Base-by-base conservation (phyloP, 345 rosid genomes). In the Citrus cavaleriei region DNA sequence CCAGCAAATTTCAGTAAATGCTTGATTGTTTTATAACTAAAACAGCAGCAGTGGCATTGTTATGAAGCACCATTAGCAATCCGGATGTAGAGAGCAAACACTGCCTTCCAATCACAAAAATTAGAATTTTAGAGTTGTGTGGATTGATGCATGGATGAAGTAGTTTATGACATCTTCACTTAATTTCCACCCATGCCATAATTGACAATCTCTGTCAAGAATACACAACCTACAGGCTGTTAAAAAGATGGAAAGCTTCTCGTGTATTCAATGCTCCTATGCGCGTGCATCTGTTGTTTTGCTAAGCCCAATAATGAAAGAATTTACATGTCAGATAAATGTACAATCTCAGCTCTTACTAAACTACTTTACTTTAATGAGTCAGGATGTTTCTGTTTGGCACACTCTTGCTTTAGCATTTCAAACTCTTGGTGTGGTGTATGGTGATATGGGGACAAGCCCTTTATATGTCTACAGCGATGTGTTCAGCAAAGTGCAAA, bases 381-480 rank as follows among this genome's bases (percentile, higher is more conserved):
- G 78, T 74, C 88, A 96, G 99, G 97, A 96, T 10, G 46, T 82
- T 55, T 86, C 97, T n/a, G 77, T 85, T 78, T 89, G 93, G 93
- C 55, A 58, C 61, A 90, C 92, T 51, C 72, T 96, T 82, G 91
- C 89, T 24, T 81, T 93, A 78, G 99, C 99, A 68, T 96, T 96
- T 88, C 99, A 96, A 85, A 96, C 99, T 21, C 93, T 96, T 28
- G 99, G 99, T 76, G 95, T 96, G 65, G 99, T 96, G 27, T 96
- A 96, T 81, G 99, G 99, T 64, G 99, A 96, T 83, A 83, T 96
- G 97, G 98, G 99, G 54, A 92, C 99, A 57, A 92, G 97, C 81
- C 99, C 99, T 74, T 89, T 96, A 68, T 96, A 96, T 84, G 99
- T 96, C 55, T 96, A 92, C 81, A 68, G 84, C 73, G 99, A 94